These are phyloP conservation scores for Pleurotus eryngii DNA, from an alignment of 768 basidiomycete genomes.

Conservation along the genomic window DNA sequence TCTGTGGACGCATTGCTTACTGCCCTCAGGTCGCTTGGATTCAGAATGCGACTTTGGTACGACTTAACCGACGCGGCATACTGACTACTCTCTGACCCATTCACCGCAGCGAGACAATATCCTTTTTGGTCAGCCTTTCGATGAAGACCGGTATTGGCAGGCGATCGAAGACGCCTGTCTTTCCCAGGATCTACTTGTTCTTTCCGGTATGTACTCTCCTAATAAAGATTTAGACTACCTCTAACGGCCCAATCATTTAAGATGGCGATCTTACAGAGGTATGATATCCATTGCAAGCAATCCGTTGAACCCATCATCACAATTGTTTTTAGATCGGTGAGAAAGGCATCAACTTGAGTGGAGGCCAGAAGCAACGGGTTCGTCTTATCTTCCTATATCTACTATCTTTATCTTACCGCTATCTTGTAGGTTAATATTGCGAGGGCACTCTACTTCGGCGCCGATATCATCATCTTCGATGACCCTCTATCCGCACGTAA, in stretches of 20 bases:
- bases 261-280: conserved; percentile 76
- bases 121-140: conserved; percentile 60
- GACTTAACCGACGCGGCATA: conserved; percentile 10
- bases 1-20: conserved; percentile 66
- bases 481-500: conserved; percentile 63
- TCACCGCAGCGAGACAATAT: conserved; percentile 56
- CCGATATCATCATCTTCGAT: conserved; percentile 60
- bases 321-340: conserved; percentile 53
- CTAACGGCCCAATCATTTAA: conserved; percentile 18
- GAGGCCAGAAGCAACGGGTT: conserved; percentile 64
- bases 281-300: conserved; percentile 8
- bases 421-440: conserved; percentile 59
- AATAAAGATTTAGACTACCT: too few relatives aligned
- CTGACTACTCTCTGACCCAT: neutral
- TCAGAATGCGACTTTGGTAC: conserved; percentile 60
- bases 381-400: conserved; percentile 8
- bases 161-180: conserved; percentile 58
- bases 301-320: neutral
- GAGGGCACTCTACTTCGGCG: conserved; percentile 62
- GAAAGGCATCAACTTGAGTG: conserved; percentile 64
- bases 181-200: conserved; percentile 57
- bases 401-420: neutral
- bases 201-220: conserved; percentile 19
- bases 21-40: conserved; percentile 79
- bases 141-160: conserved; percentile 65